A percentile compares a stretch with the other conserved stretches of the same genome.
Evolutionary conservation across 768 basidiomycete species (phyloP).

Genomic region (Gyrodon lividus): DNA sequence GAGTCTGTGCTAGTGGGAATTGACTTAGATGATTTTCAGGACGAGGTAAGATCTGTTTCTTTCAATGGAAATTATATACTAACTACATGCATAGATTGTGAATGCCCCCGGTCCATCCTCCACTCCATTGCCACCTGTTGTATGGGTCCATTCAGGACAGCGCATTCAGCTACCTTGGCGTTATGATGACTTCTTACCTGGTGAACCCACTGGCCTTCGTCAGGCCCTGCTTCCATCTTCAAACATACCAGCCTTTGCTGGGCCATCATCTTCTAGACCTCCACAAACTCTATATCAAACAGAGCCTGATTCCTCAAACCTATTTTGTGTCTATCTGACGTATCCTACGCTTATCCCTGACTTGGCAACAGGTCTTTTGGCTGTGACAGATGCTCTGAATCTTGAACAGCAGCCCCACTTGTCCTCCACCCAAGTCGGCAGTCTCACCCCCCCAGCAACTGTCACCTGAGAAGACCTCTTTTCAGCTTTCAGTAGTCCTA

Average conservation of each 20-base stretch:
- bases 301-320: background rate
- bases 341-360: background rate
- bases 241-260: background rate
- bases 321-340: slow-evolving; percentile 7
- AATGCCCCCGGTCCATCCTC: too few relatives aligned
- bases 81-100: too few relatives aligned
- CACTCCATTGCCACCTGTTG: too few relatives aligned
- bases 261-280: background rate
- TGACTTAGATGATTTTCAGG: too few relatives aligned
- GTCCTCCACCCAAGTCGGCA: too few relatives aligned
- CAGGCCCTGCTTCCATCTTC: background rate
- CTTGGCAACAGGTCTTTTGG: background rate
- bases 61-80: too few relatives aligned
- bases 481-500: slow-evolving; percentile 20
- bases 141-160: too few relatives aligned
- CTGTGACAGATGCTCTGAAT: background rate
- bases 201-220: background rate
- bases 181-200: slow-evolving; percentile 6
- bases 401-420: background rate
- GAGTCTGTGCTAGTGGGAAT: too few relatives aligned
- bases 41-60: too few relatives aligned
- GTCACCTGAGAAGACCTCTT: slow-evolving; percentile 4
- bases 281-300: background rate
- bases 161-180: background rate
- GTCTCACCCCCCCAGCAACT: too few relatives aligned